Evolutionary conservation across 495 filamentous ascomycete genomes (phyloP).

Genomic region (Hapsidospora chrysogenum): DNA sequence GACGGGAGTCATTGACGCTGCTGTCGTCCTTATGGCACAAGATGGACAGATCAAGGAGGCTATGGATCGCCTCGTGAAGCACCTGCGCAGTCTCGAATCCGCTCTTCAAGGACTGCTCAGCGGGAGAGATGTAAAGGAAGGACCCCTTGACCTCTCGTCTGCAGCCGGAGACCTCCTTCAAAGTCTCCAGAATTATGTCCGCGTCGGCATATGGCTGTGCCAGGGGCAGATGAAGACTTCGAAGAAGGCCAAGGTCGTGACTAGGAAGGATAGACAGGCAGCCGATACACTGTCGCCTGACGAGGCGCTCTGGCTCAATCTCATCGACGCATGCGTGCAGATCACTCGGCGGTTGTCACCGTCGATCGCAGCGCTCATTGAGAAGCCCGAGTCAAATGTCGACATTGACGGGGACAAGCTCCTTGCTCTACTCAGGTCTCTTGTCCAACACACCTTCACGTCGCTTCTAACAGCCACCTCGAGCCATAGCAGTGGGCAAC

Average conservation of each 20-base stretch:
- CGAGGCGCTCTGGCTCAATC: conserved; percentile 77
- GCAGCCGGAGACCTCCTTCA: conserved; percentile 47
- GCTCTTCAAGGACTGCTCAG: conserved; percentile 56
- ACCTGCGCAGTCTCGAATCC: conserved; percentile 62
- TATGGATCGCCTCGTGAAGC: conserved; percentile 65
- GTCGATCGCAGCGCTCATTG: conserved; percentile 5
- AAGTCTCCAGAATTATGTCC: conserved; percentile 69
- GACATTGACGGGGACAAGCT: conserved; percentile 36
- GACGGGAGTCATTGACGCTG: conserved; percentile 81
- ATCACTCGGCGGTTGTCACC: conserved; percentile 46
- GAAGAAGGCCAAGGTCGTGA: conserved; percentile 12
- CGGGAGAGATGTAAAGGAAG: conserved; percentile 30
- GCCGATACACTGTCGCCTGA: conserved; percentile 54
- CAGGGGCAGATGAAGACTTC: conserved; percentile 67
- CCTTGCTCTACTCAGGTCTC: conserved; percentile 44
- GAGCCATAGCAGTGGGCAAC: conserved; percentile 13
- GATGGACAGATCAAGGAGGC: conserved; percentile 75
- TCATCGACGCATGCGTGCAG: conserved; percentile 70
- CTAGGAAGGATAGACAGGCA: conserved; percentile 7
- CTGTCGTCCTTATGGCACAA: conserved; percentile 75
- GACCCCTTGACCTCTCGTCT: conserved; percentile 26
- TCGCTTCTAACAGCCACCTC: conserved; percentile 62
- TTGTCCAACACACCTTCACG: conserved; percentile 84
- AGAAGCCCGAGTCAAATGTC: background rate
- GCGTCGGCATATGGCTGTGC: conserved; percentile 90